Evolutionary conservation across 331 rosid species (phyloP).

Genomic region (Phaseolus coccineus): DNA sequence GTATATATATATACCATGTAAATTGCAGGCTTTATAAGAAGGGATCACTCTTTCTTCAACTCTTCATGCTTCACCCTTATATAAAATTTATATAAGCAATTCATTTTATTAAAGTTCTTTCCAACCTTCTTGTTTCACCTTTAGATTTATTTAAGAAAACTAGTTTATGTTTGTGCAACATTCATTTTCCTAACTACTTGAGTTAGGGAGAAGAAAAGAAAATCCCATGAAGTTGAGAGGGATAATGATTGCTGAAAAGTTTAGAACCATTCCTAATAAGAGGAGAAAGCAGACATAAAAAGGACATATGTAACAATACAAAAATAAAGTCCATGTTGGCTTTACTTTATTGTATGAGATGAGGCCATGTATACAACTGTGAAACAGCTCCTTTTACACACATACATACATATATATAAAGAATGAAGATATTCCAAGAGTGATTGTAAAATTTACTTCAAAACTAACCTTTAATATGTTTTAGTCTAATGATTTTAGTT

Average conservation of each 20-base stretch:
- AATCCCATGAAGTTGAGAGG: background rate
- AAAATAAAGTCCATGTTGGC: too few relatives aligned
- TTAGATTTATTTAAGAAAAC: background rate
- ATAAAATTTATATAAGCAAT: slow-evolving; percentile 31
- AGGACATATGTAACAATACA: background rate
- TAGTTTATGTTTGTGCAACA: too few relatives aligned
- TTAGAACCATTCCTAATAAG: background rate
- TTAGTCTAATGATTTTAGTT: too few relatives aligned
- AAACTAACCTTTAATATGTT: too few relatives aligned
- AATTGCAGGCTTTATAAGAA: slow-evolving; percentile 45
- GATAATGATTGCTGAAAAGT: background rate
- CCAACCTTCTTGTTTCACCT: background rate
- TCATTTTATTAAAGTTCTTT: slow-evolving; percentile 19
- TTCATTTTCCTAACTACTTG: too few relatives aligned
- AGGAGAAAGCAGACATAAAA: background rate
- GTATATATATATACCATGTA: slow-evolving; percentile 37
- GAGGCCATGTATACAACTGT: too few relatives aligned
- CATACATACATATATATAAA: too few relatives aligned
- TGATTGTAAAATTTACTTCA: too few relatives aligned
- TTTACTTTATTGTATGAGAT: too few relatives aligned
- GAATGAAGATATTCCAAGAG: too few relatives aligned
- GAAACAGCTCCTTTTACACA: too few relatives aligned
- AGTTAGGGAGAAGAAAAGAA: too few relatives aligned
- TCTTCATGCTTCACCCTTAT: slow-evolving; percentile 10
- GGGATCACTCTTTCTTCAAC: slow-evolving; percentile 32